These are phyloP conservation scores for Globisporangium heterothallicum DNA, from an alignment of 352 stramenopile species.

Conservation along the genomic window DNA sequence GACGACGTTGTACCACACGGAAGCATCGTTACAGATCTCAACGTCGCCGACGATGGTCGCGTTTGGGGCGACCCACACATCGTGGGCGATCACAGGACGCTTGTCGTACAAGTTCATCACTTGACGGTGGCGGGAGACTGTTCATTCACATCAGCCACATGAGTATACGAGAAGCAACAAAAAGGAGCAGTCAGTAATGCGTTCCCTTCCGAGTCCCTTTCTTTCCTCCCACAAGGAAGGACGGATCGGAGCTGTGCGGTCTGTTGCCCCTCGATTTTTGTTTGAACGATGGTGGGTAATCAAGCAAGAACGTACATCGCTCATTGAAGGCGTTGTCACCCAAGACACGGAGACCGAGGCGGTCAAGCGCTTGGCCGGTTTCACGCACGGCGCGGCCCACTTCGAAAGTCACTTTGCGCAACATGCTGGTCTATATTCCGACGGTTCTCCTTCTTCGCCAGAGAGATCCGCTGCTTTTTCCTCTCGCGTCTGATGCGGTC, in stretches of 20 bases:
- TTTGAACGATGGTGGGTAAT: not conserved
- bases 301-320: slow-evolving; percentile 57
- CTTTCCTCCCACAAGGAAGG: too few species aligned
- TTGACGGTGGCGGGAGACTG: slow-evolving; percentile 90
- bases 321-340: slow-evolving; percentile 87
- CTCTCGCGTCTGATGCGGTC: not conserved
- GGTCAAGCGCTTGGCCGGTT: slow-evolving; percentile 95
- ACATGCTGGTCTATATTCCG: slow-evolving; percentile 37
- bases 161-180: not conserved
- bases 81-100: slow-evolving; percentile 84
- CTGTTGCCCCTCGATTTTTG: not conserved
- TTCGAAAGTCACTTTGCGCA: slow-evolving; percentile 87
- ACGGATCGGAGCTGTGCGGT: too few species aligned
- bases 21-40: slow-evolving; percentile 91
- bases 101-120: slow-evolving; percentile 93
- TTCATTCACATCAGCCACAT: slow-evolving; percentile 15
- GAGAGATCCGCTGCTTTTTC: slow-evolving; percentile 5
- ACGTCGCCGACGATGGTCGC: slow-evolving; percentile 96
- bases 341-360: slow-evolving; percentile 87
- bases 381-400: slow-evolving; percentile 92
- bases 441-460: slow-evolving; percentile 7
- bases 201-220: too few species aligned
- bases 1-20: slow-evolving; percentile 96
- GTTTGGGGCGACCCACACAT: slow-evolving; percentile 94
- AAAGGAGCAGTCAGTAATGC: not conserved